These are phyloP conservation scores for Paracoccidioides brasiliensis DNA, from an alignment of 2,329 filamentous ascomycete genomes.

Conservation along the genomic window DNA sequence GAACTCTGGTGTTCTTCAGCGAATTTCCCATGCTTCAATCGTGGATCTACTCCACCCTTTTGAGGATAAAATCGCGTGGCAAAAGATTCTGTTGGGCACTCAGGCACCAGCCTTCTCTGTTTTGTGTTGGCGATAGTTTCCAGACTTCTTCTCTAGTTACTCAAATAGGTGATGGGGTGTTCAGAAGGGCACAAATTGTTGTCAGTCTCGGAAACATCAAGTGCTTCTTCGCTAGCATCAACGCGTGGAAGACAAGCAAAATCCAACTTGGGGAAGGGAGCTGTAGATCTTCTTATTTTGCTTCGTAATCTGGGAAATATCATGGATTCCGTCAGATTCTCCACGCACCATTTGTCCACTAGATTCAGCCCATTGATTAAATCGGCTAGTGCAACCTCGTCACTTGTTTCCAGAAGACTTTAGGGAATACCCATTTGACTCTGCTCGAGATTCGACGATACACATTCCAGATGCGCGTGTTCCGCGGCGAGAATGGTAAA, in stretches of 20 bases:
- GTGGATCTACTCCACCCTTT: not conserved
- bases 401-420: not conserved
- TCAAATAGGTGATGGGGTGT: too few relatives aligned
- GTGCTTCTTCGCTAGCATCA: too few relatives aligned
- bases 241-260: too few relatives aligned
- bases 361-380: constrained; percentile 2
- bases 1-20: not conserved
- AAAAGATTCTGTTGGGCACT: not conserved
- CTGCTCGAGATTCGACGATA: constrained; percentile 1
- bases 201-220: too few relatives aligned
- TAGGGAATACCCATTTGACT: constrained; percentile 3
- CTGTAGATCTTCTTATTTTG: not conserved
- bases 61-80: not conserved
- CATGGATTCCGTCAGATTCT: not conserved
- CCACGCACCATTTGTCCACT: not conserved
- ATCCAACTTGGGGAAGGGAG: not conserved
- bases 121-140: not conserved
- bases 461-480: not conserved
- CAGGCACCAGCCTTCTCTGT: not conserved
- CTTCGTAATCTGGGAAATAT: not conserved
- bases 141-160: not conserved
- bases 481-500: constrained; percentile 2
- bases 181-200: too few relatives aligned
- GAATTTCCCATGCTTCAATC: not conserved
- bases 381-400: not conserved